Conservation (phyloP, 2,329 filamentous ascomycete species). For the Cryphonectria radicalis region DNA sequence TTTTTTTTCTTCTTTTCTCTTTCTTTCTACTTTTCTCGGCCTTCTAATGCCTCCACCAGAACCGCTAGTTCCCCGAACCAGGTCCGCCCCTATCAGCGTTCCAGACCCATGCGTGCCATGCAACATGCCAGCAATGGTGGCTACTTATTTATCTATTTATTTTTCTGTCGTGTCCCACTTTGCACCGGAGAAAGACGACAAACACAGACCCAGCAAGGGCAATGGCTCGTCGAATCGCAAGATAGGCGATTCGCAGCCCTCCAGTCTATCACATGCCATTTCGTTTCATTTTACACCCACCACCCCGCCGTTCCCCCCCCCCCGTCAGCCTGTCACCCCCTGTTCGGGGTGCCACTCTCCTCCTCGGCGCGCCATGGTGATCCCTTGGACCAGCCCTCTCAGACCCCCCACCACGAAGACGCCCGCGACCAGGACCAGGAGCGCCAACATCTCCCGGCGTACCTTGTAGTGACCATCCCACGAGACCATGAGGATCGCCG, state of each 20-base stretch:
- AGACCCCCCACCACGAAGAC: slow-evolving; percentile 5
- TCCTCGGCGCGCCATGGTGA: not conserved
- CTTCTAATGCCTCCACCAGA: slow-evolving; percentile 1
- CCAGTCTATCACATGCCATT: not conserved
- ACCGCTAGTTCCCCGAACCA: not conserved
- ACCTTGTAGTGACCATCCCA: slow-evolving; percentile 16
- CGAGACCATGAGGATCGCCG: slow-evolving; percentile 21
- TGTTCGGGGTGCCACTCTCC: not conserved
- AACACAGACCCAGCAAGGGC: not conserved
- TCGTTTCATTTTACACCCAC: not conserved
- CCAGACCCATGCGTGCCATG: not conserved
- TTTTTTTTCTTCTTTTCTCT: not conserved
- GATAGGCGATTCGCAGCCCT: not conserved
- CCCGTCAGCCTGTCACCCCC: not conserved
- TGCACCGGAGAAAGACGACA: not conserved
- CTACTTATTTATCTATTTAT: not conserved
- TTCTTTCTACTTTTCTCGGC: not conserved
- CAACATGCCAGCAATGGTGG: not conserved
- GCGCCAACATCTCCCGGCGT: slow-evolving; percentile 9
- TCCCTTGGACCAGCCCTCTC: slow-evolving; percentile 6
- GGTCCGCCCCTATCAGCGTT: not conserved
- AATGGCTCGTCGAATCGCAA: not conserved
- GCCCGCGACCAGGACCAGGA: not conserved
- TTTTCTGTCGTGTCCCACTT: not conserved
- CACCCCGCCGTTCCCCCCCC: too few relatives aligned